Evolutionary conservation across 305 asterid species (phyloP).

Genomic region (Rubia occidens): DNA sequence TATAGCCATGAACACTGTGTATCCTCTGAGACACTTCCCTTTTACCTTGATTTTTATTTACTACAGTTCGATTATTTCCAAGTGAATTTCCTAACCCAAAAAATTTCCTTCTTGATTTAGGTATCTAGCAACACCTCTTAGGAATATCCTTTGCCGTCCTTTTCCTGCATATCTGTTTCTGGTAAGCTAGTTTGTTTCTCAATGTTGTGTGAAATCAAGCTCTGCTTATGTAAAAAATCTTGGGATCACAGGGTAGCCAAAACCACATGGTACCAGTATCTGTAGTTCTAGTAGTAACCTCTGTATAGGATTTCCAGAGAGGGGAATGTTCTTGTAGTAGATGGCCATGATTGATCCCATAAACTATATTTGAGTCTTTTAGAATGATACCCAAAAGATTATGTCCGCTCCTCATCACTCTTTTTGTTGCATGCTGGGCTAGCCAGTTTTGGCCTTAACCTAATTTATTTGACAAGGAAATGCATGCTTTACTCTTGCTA

Average conservation of each 20-base stretch:
- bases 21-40: constrained; percentile 4
- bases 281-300: neutral
- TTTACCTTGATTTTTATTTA: neutral
- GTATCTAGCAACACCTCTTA: constrained; percentile 71
- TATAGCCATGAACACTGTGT: constrained; percentile 9
- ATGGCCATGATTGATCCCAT: neutral
- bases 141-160: constrained; percentile 57
- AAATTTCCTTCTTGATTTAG: constrained; percentile 64
- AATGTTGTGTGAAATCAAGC: neutral
- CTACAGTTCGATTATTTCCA: constrained; percentile 10
- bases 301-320: neutral
- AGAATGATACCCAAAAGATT: constrained; percentile 1
- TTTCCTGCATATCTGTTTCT: constrained; percentile 38
- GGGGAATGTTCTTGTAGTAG: neutral
- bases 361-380: neutral
- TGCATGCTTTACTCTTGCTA: constrained; percentile 48
- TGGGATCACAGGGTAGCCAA: constrained; percentile 1
- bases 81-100: constrained; percentile 47
- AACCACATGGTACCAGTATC: neutral
- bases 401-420: neutral
- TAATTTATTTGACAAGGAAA: constrained; percentile 30
- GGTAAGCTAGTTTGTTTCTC: constrained; percentile 53
- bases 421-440: constrained; percentile 10
- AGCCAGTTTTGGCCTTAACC: constrained; percentile 21
- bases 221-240: neutral